Evolutionary conservation across 2,329 filamentous ascomycete species (phyloP).

Genomic region (Fusarium euwallaceae): DNA sequence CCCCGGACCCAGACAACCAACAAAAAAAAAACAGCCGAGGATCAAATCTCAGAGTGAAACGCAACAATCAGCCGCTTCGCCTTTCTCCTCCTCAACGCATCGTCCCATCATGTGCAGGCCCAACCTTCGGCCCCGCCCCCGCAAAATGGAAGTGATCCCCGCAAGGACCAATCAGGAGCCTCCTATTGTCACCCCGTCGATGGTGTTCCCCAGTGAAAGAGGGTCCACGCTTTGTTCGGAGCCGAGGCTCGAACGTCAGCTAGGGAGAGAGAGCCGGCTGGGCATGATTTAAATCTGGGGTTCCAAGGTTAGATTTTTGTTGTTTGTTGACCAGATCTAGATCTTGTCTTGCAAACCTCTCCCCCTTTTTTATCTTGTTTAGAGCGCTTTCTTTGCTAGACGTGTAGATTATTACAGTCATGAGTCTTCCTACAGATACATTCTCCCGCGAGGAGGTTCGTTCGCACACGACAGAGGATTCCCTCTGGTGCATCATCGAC

Average conservation of each 20-base stretch:
- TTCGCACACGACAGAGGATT: constrained; percentile 80
- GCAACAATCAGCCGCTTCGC: not conserved
- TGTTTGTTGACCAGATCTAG: constrained; percentile 3
- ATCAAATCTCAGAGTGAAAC: constrained; percentile 36
- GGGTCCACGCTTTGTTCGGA: constrained; percentile 36
- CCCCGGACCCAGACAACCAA: not conserved
- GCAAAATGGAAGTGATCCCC: constrained; percentile 36
- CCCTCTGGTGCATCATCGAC: constrained; percentile 87
- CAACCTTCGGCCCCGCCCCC: constrained; percentile 37
- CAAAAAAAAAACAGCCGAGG: constrained; percentile 16
- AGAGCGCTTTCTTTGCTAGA: not conserved
- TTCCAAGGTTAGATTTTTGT: not conserved
- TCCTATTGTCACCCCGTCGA: constrained; percentile 28
- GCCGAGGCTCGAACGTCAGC: constrained; percentile 37
- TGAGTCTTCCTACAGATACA: constrained; percentile 59
- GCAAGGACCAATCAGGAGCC: constrained; percentile 22
- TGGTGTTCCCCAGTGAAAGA: not conserved
- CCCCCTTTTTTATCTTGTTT: not conserved
- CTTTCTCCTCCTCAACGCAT: not conserved
- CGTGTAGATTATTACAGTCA: constrained; percentile 1
- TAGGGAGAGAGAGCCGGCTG: not conserved
- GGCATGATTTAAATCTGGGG: constrained; percentile 23
- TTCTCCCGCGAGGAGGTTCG: constrained; percentile 76
- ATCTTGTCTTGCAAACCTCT: not conserved
- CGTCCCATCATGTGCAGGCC: constrained; percentile 30